Evolutionary conservation across 1,284 basidiomycete genomes (phyloP), one percentile per base, ranked within the genome.

Genomic region (Tremellales sp.): DNA sequence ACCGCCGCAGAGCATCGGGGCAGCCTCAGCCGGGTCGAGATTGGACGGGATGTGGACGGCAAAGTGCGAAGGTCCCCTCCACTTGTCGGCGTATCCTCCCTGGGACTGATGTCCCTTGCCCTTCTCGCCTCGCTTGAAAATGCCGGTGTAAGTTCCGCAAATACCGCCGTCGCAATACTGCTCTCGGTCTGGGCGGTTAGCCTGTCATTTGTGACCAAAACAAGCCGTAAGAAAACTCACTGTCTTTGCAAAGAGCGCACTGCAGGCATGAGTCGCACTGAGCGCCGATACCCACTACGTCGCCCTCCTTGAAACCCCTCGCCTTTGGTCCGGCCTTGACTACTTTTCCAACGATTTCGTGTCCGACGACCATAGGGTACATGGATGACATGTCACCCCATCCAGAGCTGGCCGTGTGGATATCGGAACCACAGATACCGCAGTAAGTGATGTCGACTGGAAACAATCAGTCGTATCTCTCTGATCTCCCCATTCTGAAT

Each of bases 1-100:
- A 35, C 84, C 84, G 7, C 76, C 83, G 59, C 83, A 85, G 23
- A 82, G 64, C 78, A 69, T 64, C 19, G 74, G 73, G 15, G 76
- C 75, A 1, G 78, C 82, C 49, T 80, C 67, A 47, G 79, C 78
- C 3, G 78, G 76, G 39, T 78, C 72, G 45, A 86, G 68, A 11
- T 61, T 75, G 3, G 83, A 78, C 0, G 85, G 84, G 43, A 87
- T 56, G 21, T 60, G 49, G 43, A 68, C 46, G 15, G 46, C 71
- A 29, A 70, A 60, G 52, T 67, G 67, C 5, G 58, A 35, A 3
- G 60, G 55, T 17, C 63, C 64, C 12, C 61, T 51, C 58, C 63
- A 64, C 57, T 69, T 65, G 49, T 75, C 74, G 24, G 65, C 63
- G 53, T 77, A 78, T 7, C 77, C 77, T n/a, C 77, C 76, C 49